A percentile compares a stretch with the other conserved stretches of the same genome.
Evolutionary conservation across 192 early-diverging fungal genomes (phyloP).

Genomic region (Gonapodya prolifera): DNA sequence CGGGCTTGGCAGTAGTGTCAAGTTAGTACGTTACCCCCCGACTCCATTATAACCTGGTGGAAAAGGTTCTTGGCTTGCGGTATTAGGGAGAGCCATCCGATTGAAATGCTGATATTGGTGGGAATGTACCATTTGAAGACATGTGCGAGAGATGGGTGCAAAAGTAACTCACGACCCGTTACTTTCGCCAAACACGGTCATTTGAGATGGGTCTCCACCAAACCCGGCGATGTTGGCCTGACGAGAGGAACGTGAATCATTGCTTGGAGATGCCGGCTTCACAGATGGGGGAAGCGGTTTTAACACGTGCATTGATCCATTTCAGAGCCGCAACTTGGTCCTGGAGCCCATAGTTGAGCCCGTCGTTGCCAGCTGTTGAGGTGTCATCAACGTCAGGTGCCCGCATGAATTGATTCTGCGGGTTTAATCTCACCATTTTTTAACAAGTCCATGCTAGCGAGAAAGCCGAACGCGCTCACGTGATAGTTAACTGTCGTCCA

Average conservation of each 20-base stretch:
- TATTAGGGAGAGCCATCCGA: neutral
- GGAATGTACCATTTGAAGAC: too few species aligned
- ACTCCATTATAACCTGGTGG: neutral
- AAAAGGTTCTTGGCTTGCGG: neutral
- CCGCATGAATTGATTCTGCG: too few species aligned
- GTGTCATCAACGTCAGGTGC: too few species aligned
- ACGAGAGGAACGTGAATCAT: too few species aligned
- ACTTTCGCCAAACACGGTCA: constrained; percentile 47
- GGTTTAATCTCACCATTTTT: too few species aligned
- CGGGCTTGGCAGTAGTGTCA: too few species aligned
- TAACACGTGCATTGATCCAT: too few species aligned
- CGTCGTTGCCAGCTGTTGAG: neutral
- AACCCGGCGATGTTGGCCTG: constrained; percentile 43
- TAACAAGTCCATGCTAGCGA: constrained; percentile 5
- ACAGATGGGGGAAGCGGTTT: too few species aligned
- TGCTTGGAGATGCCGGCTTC: too few species aligned
- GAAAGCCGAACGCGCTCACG: constrained; percentile 24
- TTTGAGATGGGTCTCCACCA: constrained; percentile 38
- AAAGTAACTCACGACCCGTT: constrained; percentile 20
- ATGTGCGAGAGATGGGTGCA: too few species aligned
- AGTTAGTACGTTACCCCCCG: too few species aligned
- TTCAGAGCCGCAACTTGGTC: constrained; percentile 28
- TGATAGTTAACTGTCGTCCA: constrained; percentile 29
- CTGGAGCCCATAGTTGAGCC: constrained; percentile 21
- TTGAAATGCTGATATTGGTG: neutral